Evolutionary conservation across 116 monocot genomes (phyloP), one percentile per base, ranked within the genome.

Genomic region (Posidonia oceanica): DNA sequence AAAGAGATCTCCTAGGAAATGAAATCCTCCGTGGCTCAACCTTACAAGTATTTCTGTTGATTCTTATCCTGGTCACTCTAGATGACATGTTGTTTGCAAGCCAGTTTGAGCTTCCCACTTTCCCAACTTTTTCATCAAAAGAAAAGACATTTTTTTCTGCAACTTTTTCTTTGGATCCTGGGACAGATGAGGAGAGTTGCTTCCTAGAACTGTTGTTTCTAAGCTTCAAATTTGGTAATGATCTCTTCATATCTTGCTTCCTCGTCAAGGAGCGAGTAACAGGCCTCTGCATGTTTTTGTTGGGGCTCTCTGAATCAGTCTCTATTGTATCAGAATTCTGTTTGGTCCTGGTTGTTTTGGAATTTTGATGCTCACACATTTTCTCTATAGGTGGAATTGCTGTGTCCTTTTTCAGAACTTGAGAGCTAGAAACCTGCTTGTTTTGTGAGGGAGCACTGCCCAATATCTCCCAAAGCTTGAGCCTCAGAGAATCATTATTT

Each of bases 401-500:
- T 58, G 53, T 75, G 39, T 69, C 52, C 66, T 65, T 80, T 54
- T 71, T 67, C 63, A 62, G 41, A 42, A 59, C 39, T 38, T 67
- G 70, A 55, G 71, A 75, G 42, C 60, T 70, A 39, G 63, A 13
- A 3, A 61, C 63, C 36, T 82, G 72, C 64, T 76, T 85, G 38
- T 75, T 82, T 44, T 80, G 80, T 44, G 84, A 78, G 73, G 77
- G 54, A 74, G 71, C 53, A 64, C 18, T 56, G 52, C 84, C 87
- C 75, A 94, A 75, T 76, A 80, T 83, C 71, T 94, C 88, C 87
- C 85, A 94, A 22, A 94, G 84, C 78, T 85, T 87, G 85, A 79
- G 66, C 69, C 58, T 88, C 69, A 94, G 78, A 3, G 71, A 70
- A 62, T 79, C 71, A 64, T 57, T 89, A 37, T 69, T 73, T 40